Evolutionary conservation across 116 monocot genomes (phyloP).

Genomic region (Cymodocea nodosa): DNA sequence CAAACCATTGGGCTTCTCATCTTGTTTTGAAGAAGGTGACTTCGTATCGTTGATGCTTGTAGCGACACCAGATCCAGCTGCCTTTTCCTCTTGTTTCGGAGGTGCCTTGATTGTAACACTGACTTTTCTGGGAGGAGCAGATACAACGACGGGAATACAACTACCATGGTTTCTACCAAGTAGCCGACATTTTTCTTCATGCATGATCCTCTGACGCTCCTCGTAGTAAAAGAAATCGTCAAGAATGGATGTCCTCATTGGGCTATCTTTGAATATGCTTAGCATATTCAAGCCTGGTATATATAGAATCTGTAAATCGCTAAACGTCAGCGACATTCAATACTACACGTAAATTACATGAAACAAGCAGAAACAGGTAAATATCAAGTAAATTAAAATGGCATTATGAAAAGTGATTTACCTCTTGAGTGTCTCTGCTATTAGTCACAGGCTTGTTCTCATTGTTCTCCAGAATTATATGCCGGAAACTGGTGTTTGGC

Average conservation of each 20-base stretch:
- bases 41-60: background rate
- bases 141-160: slow-evolving; percentile 4
- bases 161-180: slow-evolving; percentile 14
- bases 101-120: slow-evolving; percentile 6
- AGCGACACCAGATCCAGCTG: background rate
- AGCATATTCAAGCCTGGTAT: slow-evolving; percentile 54
- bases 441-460: slow-evolving; percentile 73
- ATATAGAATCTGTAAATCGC: slow-evolving; percentile 36
- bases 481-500: slow-evolving; percentile 49
- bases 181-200: slow-evolving; percentile 37
- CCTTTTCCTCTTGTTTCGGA: slow-evolving; percentile 5
- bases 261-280: slow-evolving; percentile 44
- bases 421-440: slow-evolving; percentile 87
- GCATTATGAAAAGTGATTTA: slow-evolving; percentile 3
- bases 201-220: slow-evolving; percentile 44
- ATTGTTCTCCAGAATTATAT: slow-evolving; percentile 71
- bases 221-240: slow-evolving; percentile 73
- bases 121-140: slow-evolving; percentile 4
- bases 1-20: background rate
- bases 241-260: slow-evolving; percentile 37
- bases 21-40: too few species aligned
- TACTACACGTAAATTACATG: background rate
- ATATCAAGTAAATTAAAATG: background rate
- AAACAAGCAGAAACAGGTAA: background rate
- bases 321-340: background rate